Conservation (phyloP, 495 filamentous ascomycete genomes). For the Penicillium macrosclerotiorum region DNA sequence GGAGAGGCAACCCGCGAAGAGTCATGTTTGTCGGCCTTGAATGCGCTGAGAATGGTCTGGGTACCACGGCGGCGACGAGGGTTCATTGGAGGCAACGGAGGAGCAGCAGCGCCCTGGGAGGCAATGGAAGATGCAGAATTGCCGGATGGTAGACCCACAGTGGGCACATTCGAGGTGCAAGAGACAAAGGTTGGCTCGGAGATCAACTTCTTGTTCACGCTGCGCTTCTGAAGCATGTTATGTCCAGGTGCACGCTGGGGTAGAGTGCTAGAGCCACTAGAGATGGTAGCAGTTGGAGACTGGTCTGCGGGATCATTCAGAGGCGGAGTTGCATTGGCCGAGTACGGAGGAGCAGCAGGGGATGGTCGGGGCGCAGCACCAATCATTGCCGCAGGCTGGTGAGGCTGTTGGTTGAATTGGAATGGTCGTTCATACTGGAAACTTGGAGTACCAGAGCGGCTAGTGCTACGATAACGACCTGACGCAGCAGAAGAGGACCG, state of each 20-base stretch:
- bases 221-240: constrained; percentile 52
- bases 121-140: not conserved
- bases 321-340: constrained; percentile 56
- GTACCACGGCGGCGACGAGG: constrained; percentile 62
- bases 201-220: constrained; percentile 72
- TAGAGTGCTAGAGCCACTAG: constrained; percentile 16
- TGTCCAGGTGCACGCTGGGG: constrained; percentile 32
- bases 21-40: constrained; percentile 41
- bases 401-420: constrained; percentile 29
- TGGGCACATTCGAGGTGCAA: constrained; percentile 69
- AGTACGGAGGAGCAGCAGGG: constrained; percentile 49
- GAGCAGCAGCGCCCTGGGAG: constrained; percentile 37
- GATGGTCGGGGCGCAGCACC: constrained; percentile 52
- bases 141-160: constrained; percentile 54
- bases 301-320: constrained; percentile 44
- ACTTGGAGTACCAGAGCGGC: constrained; percentile 39
- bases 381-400: constrained; percentile 38
- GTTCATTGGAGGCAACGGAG: constrained; percentile 69
- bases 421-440: constrained; percentile 45
- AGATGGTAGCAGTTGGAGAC: constrained; percentile 14
- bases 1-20: constrained; percentile 22
- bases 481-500: constrained; percentile 43
- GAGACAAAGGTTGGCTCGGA: constrained; percentile 83
- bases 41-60: constrained; percentile 51
- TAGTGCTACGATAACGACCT: constrained; percentile 47